Conservation (phyloP, 345 rosid genomes). For the Arabis hirsuta region DNA sequence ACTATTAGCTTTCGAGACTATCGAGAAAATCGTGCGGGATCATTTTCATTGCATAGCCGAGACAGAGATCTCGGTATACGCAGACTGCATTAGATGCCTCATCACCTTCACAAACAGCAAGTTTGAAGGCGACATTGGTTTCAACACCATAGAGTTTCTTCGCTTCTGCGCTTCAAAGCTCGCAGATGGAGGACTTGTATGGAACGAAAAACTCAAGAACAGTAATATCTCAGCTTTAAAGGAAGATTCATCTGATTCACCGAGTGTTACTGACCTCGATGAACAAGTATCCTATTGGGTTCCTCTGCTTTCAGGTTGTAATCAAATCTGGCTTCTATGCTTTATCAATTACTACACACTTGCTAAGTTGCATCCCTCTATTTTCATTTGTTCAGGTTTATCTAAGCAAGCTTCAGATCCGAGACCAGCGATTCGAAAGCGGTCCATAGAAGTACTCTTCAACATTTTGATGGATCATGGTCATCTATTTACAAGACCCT, state of each 20-base stretch:
- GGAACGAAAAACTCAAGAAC: constrained; percentile 56
- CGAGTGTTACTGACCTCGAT: constrained; percentile 54
- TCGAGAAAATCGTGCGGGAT: constrained; percentile 91
- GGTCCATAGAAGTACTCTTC: constrained; percentile 86
- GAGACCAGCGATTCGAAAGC: constrained; percentile 74
- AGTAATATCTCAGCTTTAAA: constrained; percentile 48
- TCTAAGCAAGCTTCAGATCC: constrained; percentile 83
- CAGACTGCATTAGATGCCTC: constrained; percentile 90
- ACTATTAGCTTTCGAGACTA: constrained; percentile 84
- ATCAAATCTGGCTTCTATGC: neutral
- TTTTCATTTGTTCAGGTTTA: constrained; percentile 63
- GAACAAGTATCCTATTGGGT: constrained; percentile 89
- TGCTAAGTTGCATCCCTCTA: neutral
- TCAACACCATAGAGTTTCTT: constrained; percentile 96
- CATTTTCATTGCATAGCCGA: constrained; percentile 88
- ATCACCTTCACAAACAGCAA: constrained; percentile 85
- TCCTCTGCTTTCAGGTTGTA: constrained; percentile 87
- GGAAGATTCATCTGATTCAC: constrained; percentile 50
- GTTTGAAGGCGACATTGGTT: constrained; percentile 87
- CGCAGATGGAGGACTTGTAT: constrained; percentile 81
- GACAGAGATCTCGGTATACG: constrained; percentile 83
- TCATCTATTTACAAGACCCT: constrained; percentile 75
- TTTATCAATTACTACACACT: neutral
- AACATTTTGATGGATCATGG: constrained; percentile 95
- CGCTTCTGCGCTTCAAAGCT: constrained; percentile 93